phyloP scores from a whole-genome alignment of 257 asterid genomes.

The Primulina huaijiensis region DNA sequence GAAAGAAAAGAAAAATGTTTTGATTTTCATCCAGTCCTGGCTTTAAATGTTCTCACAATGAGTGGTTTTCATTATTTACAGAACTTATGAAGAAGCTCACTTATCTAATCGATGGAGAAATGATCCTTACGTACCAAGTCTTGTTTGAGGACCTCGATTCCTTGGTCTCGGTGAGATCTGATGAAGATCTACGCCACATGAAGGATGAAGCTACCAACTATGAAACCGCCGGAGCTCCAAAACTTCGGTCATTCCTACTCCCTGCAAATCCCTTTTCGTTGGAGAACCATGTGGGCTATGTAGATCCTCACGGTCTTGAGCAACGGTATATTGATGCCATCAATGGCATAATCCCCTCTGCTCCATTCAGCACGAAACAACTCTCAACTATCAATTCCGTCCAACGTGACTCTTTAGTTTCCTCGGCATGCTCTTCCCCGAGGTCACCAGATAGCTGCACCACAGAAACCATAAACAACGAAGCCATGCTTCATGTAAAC shows the following conservation, averaged over 20 bases:
- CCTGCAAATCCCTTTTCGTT: constrained; percentile 40
- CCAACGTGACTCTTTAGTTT: constrained; percentile 32
- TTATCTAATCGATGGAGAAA: constrained; percentile 56
- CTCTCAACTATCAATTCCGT: constrained; percentile 27
- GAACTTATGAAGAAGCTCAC: constrained; percentile 80
- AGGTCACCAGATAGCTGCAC: constrained; percentile 54
- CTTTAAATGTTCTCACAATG: not conserved
- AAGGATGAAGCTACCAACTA: constrained; percentile 54
- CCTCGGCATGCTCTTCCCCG: constrained; percentile 61
- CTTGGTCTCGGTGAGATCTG: constrained; percentile 64
- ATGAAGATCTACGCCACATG: constrained; percentile 81
- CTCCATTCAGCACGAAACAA: constrained; percentile 23
- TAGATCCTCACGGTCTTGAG: constrained; percentile 41
- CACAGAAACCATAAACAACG: constrained; percentile 32
- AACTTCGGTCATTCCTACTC: constrained; percentile 72
- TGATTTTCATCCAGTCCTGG: not conserved
- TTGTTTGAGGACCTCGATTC: constrained; percentile 81
- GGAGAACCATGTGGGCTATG: constrained; percentile 30
- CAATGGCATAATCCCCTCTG: constrained; percentile 48
- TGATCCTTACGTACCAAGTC: constrained; percentile 75
- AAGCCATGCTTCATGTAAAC: constrained; percentile 20
- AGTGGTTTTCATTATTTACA: constrained; percentile 23
- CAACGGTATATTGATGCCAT: constrained; percentile 74
- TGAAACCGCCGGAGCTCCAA: constrained; percentile 41
- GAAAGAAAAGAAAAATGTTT: not conserved